Evolutionary conservation across 176 grass and related monocot species (phyloP).

Genomic region (Bothriochloa decipiens): DNA sequence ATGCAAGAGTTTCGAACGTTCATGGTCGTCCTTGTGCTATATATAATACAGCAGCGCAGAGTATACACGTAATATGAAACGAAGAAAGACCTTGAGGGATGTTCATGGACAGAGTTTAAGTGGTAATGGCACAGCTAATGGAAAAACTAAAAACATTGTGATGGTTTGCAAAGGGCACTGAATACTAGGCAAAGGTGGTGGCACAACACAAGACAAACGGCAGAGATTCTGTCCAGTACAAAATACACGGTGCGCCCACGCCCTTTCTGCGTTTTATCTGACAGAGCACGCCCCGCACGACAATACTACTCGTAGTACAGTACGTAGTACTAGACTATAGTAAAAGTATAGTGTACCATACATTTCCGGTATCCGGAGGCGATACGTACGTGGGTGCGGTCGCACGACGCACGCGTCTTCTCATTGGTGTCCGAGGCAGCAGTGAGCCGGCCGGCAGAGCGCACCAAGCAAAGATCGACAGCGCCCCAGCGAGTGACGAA

Average conservation of each 20-base stretch:
- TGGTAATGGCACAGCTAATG: not conserved
- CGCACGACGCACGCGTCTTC: not conserved
- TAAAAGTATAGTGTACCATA: not conserved
- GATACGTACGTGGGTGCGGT: not conserved
- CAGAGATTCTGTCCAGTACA: constrained; percentile 16
- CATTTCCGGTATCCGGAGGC: not conserved
- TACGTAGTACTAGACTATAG: not conserved
- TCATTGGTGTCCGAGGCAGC: not conserved
- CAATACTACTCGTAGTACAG: not conserved
- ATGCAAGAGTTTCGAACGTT: not conserved
- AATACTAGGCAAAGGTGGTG: constrained; percentile 5
- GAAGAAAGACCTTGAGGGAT: no score
- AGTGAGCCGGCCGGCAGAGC: not conserved
- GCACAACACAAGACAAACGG: not conserved
- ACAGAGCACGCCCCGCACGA: not conserved
- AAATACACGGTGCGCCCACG: not conserved
- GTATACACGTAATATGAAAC: no score
- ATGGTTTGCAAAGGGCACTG: constrained; percentile 15
- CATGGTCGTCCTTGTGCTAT: not conserved
- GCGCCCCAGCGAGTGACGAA: not conserved
- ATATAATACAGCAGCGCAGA: no score
- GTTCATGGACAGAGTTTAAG: not conserved
- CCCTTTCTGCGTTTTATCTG: not conserved
- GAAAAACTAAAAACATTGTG: not conserved
- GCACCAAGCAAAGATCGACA: constrained; percentile 4